phyloP scores from a whole-genome alignment of 371 early-diverging fungal genomes.

The Mortierella sp. region DNA sequence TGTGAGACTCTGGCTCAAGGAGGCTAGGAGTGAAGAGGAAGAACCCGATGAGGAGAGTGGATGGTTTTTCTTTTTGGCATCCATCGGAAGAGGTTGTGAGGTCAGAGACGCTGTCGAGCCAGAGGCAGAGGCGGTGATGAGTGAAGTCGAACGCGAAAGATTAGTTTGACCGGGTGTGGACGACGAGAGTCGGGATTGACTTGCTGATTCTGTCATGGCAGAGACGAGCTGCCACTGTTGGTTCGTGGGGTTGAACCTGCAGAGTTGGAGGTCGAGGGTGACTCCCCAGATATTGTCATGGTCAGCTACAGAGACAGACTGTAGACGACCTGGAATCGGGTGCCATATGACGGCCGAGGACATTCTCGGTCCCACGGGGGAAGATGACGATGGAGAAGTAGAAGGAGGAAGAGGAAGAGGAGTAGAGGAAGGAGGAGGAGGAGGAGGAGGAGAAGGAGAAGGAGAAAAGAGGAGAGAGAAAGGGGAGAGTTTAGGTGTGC shows the following conservation, averaged over 20 bases:
- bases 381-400: too few species aligned
- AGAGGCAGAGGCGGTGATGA: background rate
- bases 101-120: background rate
- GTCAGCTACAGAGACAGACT: slow-evolving; percentile 42
- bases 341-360: slow-evolving; percentile 20
- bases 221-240: slow-evolving; percentile 47
- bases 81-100: too few species aligned
- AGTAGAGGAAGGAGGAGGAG: slow-evolving; percentile 1
- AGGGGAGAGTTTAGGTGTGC: background rate
- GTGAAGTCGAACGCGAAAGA: slow-evolving; percentile 4
- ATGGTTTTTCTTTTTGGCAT: too few species aligned
- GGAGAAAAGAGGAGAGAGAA: background rate
- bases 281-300: slow-evolving; percentile 46
- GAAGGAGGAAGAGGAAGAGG: background rate
- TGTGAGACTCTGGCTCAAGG: background rate
- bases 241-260: slow-evolving; percentile 23
- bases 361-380: too few species aligned
- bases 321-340: slow-evolving; percentile 42
- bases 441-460: background rate
- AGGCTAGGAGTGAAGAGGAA: background rate
- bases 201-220: slow-evolving; percentile 23
- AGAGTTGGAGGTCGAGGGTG: slow-evolving; percentile 44
- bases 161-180: slow-evolving; percentile 7
- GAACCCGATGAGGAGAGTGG: background rate
- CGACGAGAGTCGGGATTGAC: slow-evolving; percentile 18